Conservation (phyloP, 1,139 yeast species). For the Sugiyamaella pinicola region DNA sequence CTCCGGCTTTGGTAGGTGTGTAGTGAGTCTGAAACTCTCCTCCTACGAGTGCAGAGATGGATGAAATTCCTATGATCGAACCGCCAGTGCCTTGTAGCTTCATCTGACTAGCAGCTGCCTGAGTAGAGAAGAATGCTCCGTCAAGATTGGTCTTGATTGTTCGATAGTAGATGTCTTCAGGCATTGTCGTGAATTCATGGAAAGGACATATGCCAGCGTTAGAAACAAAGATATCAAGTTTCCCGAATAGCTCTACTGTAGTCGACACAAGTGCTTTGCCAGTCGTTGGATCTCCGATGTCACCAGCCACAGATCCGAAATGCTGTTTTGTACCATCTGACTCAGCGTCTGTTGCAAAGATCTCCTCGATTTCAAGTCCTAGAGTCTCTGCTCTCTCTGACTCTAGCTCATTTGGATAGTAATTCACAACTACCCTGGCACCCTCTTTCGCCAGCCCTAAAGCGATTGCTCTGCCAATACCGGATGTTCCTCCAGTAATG, state of each 20-base stretch:
- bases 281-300: slow-evolving; percentile 47
- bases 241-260: slow-evolving; percentile 47
- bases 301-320: slow-evolving; percentile 48
- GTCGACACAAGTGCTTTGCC: slow-evolving; percentile 42
- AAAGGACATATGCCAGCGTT: slow-evolving; percentile 52
- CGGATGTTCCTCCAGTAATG: slow-evolving; percentile 48
- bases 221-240: slow-evolving; percentile 48
- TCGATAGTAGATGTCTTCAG: slow-evolving; percentile 45
- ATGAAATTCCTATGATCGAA: slow-evolving; percentile 45
- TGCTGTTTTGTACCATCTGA: slow-evolving; percentile 22
- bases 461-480: slow-evolving; percentile 48
- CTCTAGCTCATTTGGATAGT: slow-evolving; percentile 36
- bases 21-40: slow-evolving; percentile 46
- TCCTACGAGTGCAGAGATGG: slow-evolving; percentile 44
- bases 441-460: slow-evolving; percentile 40
- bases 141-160: slow-evolving; percentile 47
- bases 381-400: slow-evolving; percentile 36
- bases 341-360: slow-evolving; percentile 12
- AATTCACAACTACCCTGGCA: slow-evolving; percentile 41
- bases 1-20: slow-evolving; percentile 54
- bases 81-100: slow-evolving; percentile 52
- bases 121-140: slow-evolving; percentile 50
- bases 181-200: slow-evolving; percentile 45
- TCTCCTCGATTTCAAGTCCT: slow-evolving; percentile 35
- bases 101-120: slow-evolving; percentile 52